Base-by-base conservation (phyloP, 2,329 filamentous ascomycete species). In the Fusarium pseudonygamai region DNA sequence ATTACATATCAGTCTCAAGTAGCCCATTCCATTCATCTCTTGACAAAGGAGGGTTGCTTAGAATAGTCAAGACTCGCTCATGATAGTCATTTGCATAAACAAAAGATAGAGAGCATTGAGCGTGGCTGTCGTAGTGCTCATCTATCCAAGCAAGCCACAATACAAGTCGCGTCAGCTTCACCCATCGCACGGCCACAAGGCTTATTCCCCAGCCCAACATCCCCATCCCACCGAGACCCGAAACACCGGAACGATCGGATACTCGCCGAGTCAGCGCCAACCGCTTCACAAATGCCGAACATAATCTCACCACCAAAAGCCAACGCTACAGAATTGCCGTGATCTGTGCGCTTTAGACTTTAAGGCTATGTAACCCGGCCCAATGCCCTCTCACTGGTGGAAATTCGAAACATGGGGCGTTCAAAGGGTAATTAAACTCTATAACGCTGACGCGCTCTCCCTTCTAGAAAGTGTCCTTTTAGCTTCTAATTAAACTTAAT, bases 401-500 rank as follows among this genome's bases (percentile, higher is more conserved):
- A 50, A 68, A 42, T 49, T 30, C 26, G 36, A 53, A 62, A 63
- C 32, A 8, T 24, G 18, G 37, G 40, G 12, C 26, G 22, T 30
- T 15, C 28, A 16, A n/a, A 24, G 20, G 14, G 28, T n/a, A 67
- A 67, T 67, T 34, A 67, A 67, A 67, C 64, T 61, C 46, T 61
- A 32, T 55, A 30, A 26, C 34, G 20, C 20, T 28, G 12, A 39
- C 50, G 37, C 36, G 26, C 24, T 32, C 20, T 5, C 10, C 42
- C 42, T 32, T 34, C 40, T 32, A n/a, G 40, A 49, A 47, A 26
- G 7, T 26, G n/a, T 10, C 2, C 30, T 11, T n/a, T 50, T 30
- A 28, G 43, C 15, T 39, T 22, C n/a, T 28, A 68, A 69, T 69
- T 55, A 68, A 68, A 68, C 66, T 69, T 26, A 69, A 50, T 56